phyloP scores from a whole-genome alignment of 2,329 filamentous ascomycete genomes.

The Cladophialophora carrionii region DNA sequence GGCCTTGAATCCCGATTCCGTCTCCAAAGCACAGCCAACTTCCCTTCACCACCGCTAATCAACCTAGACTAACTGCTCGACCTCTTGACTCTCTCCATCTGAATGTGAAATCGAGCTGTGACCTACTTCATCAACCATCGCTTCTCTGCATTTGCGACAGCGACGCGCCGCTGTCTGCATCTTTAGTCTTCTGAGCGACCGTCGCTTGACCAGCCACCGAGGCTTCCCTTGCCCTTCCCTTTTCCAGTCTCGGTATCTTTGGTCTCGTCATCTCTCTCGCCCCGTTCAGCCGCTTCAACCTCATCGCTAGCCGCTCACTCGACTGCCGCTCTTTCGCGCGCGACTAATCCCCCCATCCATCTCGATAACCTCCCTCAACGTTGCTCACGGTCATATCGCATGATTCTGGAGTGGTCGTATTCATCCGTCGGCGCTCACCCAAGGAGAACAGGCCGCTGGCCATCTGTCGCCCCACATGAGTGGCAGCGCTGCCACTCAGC shows the following conservation, averaged over 20 bases:
- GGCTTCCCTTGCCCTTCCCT: conserved; percentile 2
- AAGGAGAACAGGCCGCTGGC: conserved; percentile 32
- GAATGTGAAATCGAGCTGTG: conserved; percentile 13
- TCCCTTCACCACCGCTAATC: conserved; percentile 13
- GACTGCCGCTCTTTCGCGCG: conserved; percentile 23
- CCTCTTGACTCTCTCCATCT: conserved; percentile 19
- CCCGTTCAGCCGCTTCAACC: conserved; percentile 21
- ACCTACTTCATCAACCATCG: conserved; percentile 10
- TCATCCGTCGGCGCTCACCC: conserved; percentile 25
- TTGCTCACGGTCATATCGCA: conserved; percentile 21
- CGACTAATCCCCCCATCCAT: conserved; percentile 11
- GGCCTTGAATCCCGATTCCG: conserved; percentile 14
- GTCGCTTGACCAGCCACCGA: conserved; percentile 21
- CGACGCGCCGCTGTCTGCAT: conserved; percentile 19
- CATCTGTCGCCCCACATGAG: conserved; percentile 40
- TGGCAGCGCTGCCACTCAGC: conserved; percentile 38
- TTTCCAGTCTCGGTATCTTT: conserved; percentile 9
- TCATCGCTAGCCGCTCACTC: conserved; percentile 17
- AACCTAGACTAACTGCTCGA: conserved; percentile 16
- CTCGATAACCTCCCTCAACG: conserved; percentile 8
- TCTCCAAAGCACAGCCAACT: conserved; percentile 11
- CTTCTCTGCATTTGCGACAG: conserved; percentile 16
- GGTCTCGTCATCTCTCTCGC: conserved; percentile 21
- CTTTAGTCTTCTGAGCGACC: conserved; percentile 5
- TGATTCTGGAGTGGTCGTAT: conserved; percentile 19